A percentile compares a stretch with the other conserved stretches of the same genome.
These are phyloP conservation scores for Harringtonia aguacate DNA, from an alignment of 2,329 filamentous ascomycete species.

Conservation along the genomic window DNA sequence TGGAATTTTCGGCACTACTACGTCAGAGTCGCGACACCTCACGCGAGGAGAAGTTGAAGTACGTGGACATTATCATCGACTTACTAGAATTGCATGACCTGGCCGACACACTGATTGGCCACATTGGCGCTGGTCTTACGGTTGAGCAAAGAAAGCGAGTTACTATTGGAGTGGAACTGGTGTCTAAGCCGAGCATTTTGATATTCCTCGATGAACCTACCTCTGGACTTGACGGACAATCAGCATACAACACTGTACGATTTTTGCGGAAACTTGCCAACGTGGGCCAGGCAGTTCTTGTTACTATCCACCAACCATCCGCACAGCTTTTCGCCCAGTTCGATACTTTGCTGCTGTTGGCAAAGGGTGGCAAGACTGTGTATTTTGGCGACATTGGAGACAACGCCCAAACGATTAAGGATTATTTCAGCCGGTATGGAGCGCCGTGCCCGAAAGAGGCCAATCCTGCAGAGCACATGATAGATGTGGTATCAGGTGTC, in stretches of 20 bases:
- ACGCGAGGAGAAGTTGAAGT: constrained; percentile 58
- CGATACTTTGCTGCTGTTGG: constrained; percentile 52
- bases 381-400: constrained; percentile 55
- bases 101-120: constrained; percentile 35
- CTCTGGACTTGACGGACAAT: constrained; percentile 56
- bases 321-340: constrained; percentile 57
- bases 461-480: constrained; percentile 73
- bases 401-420: constrained; percentile 37
- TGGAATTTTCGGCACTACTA: constrained; percentile 63
- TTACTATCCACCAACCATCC: constrained; percentile 62
- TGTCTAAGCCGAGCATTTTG: constrained; percentile 47
- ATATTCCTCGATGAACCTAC: constrained; percentile 55
- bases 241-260: constrained; percentile 53
- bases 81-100: constrained; percentile 37
- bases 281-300: constrained; percentile 55
- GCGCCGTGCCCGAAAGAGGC: constrained; percentile 48
- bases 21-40: constrained; percentile 57
- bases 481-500: constrained; percentile 44
- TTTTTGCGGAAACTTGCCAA: constrained; percentile 59
- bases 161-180: constrained; percentile 51
- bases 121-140: constrained; percentile 39
- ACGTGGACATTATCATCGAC: constrained; percentile 71
- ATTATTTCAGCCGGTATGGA: constrained; percentile 59
- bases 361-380: constrained; percentile 53
- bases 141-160: constrained; percentile 44